phyloP scores from a whole-genome alignment of 768 basidiomycete genomes.

The Chalciporus piperatus region DNA sequence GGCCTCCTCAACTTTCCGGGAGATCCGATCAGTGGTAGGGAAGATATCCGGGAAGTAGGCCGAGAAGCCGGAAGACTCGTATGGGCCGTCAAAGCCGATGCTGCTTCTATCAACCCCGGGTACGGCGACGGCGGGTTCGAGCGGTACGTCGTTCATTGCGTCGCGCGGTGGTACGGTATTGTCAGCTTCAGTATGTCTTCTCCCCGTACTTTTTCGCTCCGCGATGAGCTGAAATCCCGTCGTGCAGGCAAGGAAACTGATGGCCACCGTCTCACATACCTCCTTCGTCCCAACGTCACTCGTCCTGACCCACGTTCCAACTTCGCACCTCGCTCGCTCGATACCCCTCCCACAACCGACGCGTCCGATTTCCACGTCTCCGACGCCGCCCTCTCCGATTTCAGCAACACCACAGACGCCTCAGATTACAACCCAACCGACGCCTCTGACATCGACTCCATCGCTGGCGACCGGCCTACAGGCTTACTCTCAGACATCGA shows the following conservation, averaged over 20 bases:
- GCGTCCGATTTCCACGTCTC: conserved; percentile 54
- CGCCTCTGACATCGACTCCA: conserved; percentile 25
- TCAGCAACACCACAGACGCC: conserved; percentile 18
- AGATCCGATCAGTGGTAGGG: conserved; percentile 48
- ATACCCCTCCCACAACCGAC: conserved; percentile 76
- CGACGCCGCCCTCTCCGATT: conserved; percentile 41
- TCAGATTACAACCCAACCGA: conserved; percentile 15
- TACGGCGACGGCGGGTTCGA: conserved; percentile 63
- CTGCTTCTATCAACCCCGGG: neutral
- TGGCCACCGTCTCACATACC: conserved; percentile 67
- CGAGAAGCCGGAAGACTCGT: conserved; percentile 65
- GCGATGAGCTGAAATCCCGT: neutral
- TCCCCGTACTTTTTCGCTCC: neutral
- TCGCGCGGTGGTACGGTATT: conserved; percentile 73
- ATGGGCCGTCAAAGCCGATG: conserved; percentile 51
- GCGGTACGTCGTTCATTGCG: conserved; percentile 80
- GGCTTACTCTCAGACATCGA: conserved; percentile 26
- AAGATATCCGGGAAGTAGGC: conserved; percentile 60
- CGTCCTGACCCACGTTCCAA: conserved; percentile 47
- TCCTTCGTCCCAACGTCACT: conserved; percentile 73
- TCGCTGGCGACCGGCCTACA: conserved; percentile 6
- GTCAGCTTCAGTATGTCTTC: conserved; percentile 72
- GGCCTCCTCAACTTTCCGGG: conserved; percentile 36
- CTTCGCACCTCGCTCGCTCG: conserved; percentile 38
- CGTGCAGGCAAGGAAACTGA: conserved; percentile 42